Evolutionary conservation across 441 rosid species (phyloP).

Genomic region (Gossypium aridum): DNA sequence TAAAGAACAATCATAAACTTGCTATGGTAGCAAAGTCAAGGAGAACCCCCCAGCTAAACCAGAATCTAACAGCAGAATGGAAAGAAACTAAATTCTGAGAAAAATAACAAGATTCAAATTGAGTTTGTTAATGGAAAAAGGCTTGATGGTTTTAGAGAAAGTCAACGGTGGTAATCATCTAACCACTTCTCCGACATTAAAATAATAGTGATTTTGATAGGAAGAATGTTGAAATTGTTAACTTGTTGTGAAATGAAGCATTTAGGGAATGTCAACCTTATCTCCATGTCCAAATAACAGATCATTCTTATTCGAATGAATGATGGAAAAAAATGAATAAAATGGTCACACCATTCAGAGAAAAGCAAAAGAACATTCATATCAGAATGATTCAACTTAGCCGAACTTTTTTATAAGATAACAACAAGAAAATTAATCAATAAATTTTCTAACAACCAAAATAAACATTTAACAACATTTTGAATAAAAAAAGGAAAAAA

Average conservation of each 20-base stretch:
- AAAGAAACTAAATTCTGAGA: background rate
- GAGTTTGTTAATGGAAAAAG: background rate
- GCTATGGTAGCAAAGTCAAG: background rate
- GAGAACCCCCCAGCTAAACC: background rate
- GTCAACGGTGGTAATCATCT: background rate
- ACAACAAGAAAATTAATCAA: background rate
- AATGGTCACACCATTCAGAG: background rate
- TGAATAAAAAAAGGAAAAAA: background rate
- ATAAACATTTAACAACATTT: background rate
- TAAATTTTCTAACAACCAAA: background rate
- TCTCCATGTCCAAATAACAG: background rate
- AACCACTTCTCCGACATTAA: background rate
- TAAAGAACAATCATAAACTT: background rate
- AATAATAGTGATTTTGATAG: background rate
- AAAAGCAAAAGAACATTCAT: background rate
- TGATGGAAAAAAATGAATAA: background rate
- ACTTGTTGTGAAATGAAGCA: background rate
- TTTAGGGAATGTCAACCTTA: background rate
- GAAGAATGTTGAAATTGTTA: background rate
- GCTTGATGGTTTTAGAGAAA: background rate
- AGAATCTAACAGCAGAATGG: background rate
- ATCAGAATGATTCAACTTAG: background rate
- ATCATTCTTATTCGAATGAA: background rate
- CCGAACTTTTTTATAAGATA: background rate
- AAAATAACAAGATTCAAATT: background rate